Evolutionary conservation across 768 basidiomycete genomes (phyloP).

Genomic region (Glaciozyma antarctica): DNA sequence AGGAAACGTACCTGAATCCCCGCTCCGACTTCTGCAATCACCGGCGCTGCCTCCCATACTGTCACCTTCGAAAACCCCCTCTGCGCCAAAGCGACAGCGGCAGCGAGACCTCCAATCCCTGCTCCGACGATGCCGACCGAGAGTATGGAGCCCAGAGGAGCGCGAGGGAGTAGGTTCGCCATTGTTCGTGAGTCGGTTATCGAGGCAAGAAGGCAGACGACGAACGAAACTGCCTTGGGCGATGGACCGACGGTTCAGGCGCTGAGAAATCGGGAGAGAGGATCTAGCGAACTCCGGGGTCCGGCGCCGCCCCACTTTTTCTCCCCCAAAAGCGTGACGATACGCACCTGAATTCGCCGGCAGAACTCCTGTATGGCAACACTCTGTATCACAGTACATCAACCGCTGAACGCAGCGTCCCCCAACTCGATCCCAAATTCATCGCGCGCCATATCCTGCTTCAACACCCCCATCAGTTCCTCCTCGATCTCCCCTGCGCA

Average conservation of each 20-base stretch:
- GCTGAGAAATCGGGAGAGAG: too few relatives aligned
- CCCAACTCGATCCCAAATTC: constrained; percentile 69
- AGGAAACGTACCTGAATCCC: background rate
- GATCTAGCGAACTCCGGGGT: too few relatives aligned
- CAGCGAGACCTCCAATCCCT: constrained; percentile 2
- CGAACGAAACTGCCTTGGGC: too few relatives aligned
- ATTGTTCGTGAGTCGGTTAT: background rate
- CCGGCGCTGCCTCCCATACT: background rate
- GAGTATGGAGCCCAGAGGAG: background rate
- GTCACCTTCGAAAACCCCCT: background rate
- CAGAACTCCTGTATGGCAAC: background rate
- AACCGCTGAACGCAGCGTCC: constrained; percentile 29
- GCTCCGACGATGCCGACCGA: constrained; percentile 2
- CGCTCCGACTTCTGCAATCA: background rate
- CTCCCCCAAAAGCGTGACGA: too few relatives aligned
- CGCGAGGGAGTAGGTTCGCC: background rate
- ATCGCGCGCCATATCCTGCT: constrained; percentile 55
- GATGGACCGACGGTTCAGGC: background rate
- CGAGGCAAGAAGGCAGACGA: too few relatives aligned
- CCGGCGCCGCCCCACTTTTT: too few relatives aligned
- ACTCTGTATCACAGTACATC: background rate
- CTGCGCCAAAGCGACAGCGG: background rate
- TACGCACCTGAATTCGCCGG: background rate
- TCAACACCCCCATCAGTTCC: background rate
- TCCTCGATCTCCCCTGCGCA: background rate